Base-by-base conservation (phyloP, 768 basidiomycete species). In the Amanita polypyramis region DNA sequence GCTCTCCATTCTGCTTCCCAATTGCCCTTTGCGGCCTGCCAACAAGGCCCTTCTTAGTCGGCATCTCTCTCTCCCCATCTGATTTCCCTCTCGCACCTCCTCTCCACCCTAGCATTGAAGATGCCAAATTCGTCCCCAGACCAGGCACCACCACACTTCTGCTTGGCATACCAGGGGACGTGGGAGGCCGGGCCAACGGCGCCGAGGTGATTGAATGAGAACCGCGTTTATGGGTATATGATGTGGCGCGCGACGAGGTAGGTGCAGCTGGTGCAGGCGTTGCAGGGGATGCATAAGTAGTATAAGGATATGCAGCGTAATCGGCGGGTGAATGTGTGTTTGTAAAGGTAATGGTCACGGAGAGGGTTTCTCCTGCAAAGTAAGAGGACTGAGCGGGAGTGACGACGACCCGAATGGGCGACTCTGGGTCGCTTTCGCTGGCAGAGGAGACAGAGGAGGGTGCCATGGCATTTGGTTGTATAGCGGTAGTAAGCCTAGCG, bases 321-420 rank as follows among this genome's bases (percentile, higher is more conserved):
- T 70, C 68, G 4, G 79, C 68, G 4, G 79, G 72, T 0, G 80
- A 71, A 21, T 79, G 79, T 3, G 80, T 82, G 61, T 95, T 96
- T 43, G 85, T 83, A 63, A 96, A 91, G 0, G 86, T 85, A 54
- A 97, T 80, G 3, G 80, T 84, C 10, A 88, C 89, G 2, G 80
- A 71, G 64, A 95, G 90, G 0, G 76, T 69, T 64, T 97, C 94
- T 49, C 94, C 94, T 0, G 94, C 90, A 62, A 94, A 97, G 66
- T 85, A 97, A 0, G 91, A 88, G 0, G 89, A 85, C 52, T 92
- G 85, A 0, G 85, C 73, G 1, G 94, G 94, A 0, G 76, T 75
- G 17, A 87, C 82, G 21, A 78, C 74, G 33, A 89, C 79, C 32
- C 82, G 79, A 4, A 89, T 72, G 36, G 72, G 70, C 11, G 75